Conservation (phyloP, 768 basidiomycete genomes). For the Rhizopogon vinicolor region DNA sequence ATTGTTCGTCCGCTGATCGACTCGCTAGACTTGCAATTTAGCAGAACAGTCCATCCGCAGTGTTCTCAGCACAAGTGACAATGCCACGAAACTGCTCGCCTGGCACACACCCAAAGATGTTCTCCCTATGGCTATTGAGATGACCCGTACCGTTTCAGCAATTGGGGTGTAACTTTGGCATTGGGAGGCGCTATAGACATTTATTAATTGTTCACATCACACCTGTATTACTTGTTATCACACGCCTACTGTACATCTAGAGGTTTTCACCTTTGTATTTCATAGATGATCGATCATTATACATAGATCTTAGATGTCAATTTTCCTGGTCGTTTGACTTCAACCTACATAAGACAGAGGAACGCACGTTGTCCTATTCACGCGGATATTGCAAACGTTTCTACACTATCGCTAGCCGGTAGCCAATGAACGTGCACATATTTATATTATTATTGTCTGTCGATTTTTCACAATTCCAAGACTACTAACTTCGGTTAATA, state of each 20-base stretch:
- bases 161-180: neutral
- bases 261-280: neutral
- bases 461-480: too few species aligned
- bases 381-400: too few species aligned
- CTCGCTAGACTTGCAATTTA: constrained; percentile 50
- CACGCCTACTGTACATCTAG: neutral
- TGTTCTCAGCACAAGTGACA: constrained; percentile 60
- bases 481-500: too few species aligned
- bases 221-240: neutral
- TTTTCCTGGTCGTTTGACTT: too few species aligned
- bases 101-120: constrained; percentile 33
- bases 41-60: constrained; percentile 58
- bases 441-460: too few species aligned
- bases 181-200: neutral
- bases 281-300: neutral
- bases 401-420: too few species aligned
- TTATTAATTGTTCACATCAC: neutral
- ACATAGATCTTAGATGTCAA: neutral
- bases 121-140: neutral
- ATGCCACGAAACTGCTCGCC: constrained; percentile 51
- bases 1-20: neutral
- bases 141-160: neutral
- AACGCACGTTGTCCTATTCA: too few species aligned
- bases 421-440: too few species aligned
- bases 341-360: too few species aligned